Percentiles rank a stretch among this genome's conserved stretches.
These are phyloP conservation scores for Millerozyma acaciae DNA, from an alignment of 805 yeast genomes.

Conservation along the genomic window DNA sequence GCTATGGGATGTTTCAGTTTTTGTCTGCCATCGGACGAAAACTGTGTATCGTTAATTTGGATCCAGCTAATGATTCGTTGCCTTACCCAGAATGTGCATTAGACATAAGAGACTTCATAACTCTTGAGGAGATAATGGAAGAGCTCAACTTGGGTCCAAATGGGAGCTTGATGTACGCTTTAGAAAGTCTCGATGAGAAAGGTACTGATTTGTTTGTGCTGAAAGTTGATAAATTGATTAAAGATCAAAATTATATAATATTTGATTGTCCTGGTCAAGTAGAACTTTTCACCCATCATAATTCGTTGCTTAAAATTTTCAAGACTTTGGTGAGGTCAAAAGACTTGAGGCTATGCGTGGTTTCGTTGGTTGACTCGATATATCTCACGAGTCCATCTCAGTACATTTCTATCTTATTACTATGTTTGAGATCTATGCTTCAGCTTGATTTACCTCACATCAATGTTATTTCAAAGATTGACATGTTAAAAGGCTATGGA, in stretches of 20 bases:
- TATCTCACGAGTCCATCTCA: slow-evolving; percentile 85
- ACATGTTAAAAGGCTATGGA: slow-evolving; percentile 72
- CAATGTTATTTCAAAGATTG: slow-evolving; percentile 90
- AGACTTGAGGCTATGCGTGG: slow-evolving; percentile 76
- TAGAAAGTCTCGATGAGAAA: slow-evolving; percentile 51
- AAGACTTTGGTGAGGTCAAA: slow-evolving; percentile 49
- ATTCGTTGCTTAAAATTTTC: slow-evolving; percentile 67
- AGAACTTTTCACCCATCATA: slow-evolving; percentile 88
- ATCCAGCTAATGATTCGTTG: slow-evolving; percentile 80
- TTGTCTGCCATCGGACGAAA: slow-evolving; percentile 91
- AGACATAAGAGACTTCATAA: slow-evolving; percentile 74
- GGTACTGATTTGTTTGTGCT: slow-evolving; percentile 50
- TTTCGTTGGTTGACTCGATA: slow-evolving; percentile 78
- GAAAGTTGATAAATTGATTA: slow-evolving; percentile 53
- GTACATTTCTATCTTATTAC: slow-evolving; percentile 73
- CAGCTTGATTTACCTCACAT: slow-evolving; percentile 91
- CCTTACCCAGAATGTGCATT: slow-evolving; percentile 66
- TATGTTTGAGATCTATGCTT: slow-evolving; percentile 87
- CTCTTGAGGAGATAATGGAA: slow-evolving; percentile 75
- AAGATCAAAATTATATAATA: slow-evolving; percentile 55
- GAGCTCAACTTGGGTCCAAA: slow-evolving; percentile 92
- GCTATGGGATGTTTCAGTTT: slow-evolving; percentile 89
- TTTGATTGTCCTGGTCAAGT: slow-evolving; percentile 97
- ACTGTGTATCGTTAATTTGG: slow-evolving; percentile 79
- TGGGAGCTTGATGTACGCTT: slow-evolving; percentile 66